phyloP scores from a whole-genome alignment of 768 basidiomycete species.

The Agrocybe chaxingu region DNA sequence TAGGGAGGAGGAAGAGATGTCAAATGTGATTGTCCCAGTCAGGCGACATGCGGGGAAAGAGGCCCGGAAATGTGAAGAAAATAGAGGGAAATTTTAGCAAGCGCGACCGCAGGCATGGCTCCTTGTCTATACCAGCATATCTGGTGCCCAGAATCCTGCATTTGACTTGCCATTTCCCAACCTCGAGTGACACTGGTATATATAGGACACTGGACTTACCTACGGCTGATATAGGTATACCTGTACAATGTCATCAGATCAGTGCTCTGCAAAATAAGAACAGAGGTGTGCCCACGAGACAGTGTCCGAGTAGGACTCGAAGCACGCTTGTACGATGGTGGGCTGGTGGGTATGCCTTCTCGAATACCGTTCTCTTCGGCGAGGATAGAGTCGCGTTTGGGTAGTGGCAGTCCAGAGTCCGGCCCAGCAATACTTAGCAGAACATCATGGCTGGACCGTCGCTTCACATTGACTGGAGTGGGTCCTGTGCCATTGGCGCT shows the following conservation, averaged over 20 bases:
- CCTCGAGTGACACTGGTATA: background rate
- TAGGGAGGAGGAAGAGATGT: too few relatives aligned
- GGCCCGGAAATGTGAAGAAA: too few relatives aligned
- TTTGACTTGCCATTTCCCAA: conserved; percentile 27
- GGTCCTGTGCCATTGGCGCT: conserved; percentile 17
- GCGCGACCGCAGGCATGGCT: too few relatives aligned
- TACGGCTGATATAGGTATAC: conserved; percentile 72
- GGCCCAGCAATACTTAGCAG: conserved; percentile 72
- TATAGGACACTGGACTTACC: conserved; percentile 43
- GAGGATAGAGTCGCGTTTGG: conserved; percentile 46
- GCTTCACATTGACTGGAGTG: conserved; percentile 47
- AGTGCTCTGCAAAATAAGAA: background rate
- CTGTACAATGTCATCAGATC: conserved; percentile 33
- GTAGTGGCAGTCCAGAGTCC: conserved; percentile 67
- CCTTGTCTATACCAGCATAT: too few relatives aligned
- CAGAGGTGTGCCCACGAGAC: conserved; percentile 58
- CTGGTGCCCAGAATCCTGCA: conserved; percentile 12
- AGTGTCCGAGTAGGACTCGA: conserved; percentile 78
- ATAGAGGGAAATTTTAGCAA: too few relatives aligned
- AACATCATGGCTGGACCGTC: conserved; percentile 71
- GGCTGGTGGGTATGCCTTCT: conserved; percentile 62
- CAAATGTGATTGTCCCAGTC: too few relatives aligned
- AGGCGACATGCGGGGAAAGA: too few relatives aligned
- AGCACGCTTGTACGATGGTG: conserved; percentile 42
- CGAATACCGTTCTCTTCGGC: conserved; percentile 52